Evolutionary conservation across 805 yeast genomes (phyloP), one percentile per base, ranked within the genome.

Genomic region (Geotrichum ghanense): DNA sequence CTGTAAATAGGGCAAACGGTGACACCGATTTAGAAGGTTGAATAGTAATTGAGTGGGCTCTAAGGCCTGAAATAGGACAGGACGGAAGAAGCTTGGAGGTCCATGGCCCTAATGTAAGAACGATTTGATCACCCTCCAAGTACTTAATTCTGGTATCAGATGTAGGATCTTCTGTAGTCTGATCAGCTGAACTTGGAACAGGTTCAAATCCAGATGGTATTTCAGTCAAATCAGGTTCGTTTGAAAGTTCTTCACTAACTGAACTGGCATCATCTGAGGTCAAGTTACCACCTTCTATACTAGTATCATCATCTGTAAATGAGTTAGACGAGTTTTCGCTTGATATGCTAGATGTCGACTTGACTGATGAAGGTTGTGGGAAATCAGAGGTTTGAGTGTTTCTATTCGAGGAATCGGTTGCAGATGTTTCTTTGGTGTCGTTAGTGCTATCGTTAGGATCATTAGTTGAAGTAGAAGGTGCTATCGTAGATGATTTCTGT

Each of bases 81-180:
- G 83, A 88, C 2, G 95, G 95, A 49, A 90, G 66, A 40, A 90
- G 76, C 57, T 81, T 82, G 1, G 95, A 82, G 2, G 97, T 88
- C 98, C 98, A 90, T 10, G 98, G 98, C 0, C 98, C 98, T 55
- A 86, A 84, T 0, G 95, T 71, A 56, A 92, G 69, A 9, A 90
- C 80, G n/a, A 87, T 79, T 55, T 84, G 80, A 58, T 84, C 86
- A 46, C 85, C 92, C 12, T 56, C 59, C 12, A 88, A 66, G 26
- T 47, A 42, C 25, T 48, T 27, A 21, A 41, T 31, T 26, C 45
- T 31, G 42, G 46, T 21, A 19, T 41, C 22, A 19, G 44, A 20
- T 14, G 16, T 19, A 9, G 27, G 23, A 19, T 42, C n/a, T 23
- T 48, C 23, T 17, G 47, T 10, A 21, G 3, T 14, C 9, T 16